Conservation (phyloP, 129 eudicot genomes). For the Escallonia herrerae region DNA sequence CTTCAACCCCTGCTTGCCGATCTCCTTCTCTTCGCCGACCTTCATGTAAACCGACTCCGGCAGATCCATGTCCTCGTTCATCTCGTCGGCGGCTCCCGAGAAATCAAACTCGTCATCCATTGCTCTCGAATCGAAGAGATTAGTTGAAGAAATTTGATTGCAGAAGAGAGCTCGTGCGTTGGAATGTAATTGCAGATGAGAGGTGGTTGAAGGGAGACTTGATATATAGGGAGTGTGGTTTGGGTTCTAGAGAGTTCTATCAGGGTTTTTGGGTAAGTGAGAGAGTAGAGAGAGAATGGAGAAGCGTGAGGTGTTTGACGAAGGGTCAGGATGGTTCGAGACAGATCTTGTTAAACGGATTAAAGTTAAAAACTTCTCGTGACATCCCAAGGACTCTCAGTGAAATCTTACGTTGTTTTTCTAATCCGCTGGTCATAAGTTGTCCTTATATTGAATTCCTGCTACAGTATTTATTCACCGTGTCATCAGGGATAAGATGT, state of each 20-base stretch:
- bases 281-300: constrained; percentile 9
- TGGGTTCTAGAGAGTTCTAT: constrained; percentile 58
- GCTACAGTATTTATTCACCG: too few species aligned
- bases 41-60: constrained; percentile 40
- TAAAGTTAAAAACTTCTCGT: too few species aligned
- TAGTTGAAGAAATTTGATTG: neutral
- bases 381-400: too few species aligned
- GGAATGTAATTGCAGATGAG: neutral
- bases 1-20: constrained; percentile 72
- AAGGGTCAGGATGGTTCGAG: constrained; percentile 32
- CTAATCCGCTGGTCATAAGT: too few species aligned
- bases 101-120: constrained; percentile 78
- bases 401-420: too few species aligned
- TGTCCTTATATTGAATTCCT: too few species aligned
- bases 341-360: too few species aligned
- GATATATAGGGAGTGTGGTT: constrained; percentile 1
- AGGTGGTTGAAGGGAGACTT: neutral
- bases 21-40: constrained; percentile 94
- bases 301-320: neutral
- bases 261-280: too few species aligned
- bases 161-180: neutral
- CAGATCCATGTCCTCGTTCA: constrained; percentile 53
- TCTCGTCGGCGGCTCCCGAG: constrained; percentile 33
- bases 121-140: neutral
- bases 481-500: too few species aligned